Evolutionary conservation across 768 basidiomycete genomes (phyloP).

Genomic region (Pisolithus albus): DNA sequence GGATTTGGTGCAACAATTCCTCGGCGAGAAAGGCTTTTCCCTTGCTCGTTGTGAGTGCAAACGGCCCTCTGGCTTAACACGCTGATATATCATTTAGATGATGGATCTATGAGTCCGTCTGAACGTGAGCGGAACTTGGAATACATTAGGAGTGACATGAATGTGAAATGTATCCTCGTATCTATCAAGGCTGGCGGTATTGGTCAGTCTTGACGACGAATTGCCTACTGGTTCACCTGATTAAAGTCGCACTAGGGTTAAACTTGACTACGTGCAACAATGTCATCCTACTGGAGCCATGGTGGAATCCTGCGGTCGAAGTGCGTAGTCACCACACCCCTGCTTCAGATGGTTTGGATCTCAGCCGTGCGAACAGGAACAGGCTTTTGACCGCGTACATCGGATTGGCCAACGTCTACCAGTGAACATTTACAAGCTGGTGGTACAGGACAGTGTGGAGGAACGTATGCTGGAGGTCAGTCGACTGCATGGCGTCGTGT

Average conservation of each 20-base stretch:
- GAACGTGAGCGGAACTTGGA: background rate
- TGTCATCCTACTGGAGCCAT: too few relatives aligned
- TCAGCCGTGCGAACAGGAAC: background rate
- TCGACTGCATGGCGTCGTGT: background rate
- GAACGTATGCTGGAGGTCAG: background rate
- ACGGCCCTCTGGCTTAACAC: background rate
- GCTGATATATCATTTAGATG: background rate
- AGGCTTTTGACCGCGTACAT: background rate
- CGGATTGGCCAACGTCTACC: background rate
- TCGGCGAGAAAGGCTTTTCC: background rate
- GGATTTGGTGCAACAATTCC: background rate
- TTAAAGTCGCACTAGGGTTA: background rate
- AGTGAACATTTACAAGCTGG: conserved; percentile 1
- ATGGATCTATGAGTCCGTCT: background rate
- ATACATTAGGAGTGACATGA: background rate
- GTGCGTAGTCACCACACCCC: background rate
- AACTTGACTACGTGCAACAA: too few relatives aligned
- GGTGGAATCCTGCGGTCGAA: background rate
- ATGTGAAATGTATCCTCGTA: background rate
- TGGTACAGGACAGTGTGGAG: background rate
- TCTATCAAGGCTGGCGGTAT: background rate
- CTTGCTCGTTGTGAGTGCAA: background rate
- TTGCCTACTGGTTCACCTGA: background rate
- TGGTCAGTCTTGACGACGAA: background rate
- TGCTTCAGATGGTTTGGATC: background rate